Base-by-base conservation (phyloP, 2,329 filamentous ascomycete genomes). In the Neofusicoccum kwambonambiense region DNA sequence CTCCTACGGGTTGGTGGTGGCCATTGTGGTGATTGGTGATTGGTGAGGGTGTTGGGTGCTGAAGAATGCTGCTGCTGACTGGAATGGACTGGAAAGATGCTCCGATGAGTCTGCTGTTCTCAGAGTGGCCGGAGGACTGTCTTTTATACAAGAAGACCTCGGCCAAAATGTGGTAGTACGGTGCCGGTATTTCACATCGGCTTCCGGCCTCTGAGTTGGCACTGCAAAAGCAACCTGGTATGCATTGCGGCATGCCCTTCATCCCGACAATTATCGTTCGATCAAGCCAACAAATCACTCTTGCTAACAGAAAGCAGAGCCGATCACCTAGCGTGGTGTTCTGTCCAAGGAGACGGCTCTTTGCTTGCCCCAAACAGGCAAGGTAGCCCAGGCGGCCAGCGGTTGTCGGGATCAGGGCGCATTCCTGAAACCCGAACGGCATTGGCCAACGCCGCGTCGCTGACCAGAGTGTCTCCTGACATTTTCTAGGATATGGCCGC, bases 381-480 rank as follows among this genome's bases (percentile, higher is more conserved):
- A 22, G n/a, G 56, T 9, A 44, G 42, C 17, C 56, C 56, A 60
- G 44, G 42, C 42, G 22, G 42, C n/a, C 31, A 31, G 37, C 52
- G 39, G 52, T 22, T 44, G 39, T 42, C 52, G 52, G 56, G 27
- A 60, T 34, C 31, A 60, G 41, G 56, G 27, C 42, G 31, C 56
- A 60, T 60, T 47, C 56, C 56, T 60, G 42, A 60, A 60, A 60
- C 56, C 44, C 39, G 12, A n/a, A 47, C 15, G 31, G 27, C 56
- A 60, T 47, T 60, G 56, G 56, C 9, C 56, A 22, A 47, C 27
- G 37, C 56, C n/a, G 27, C 9, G 42, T n/a, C 11, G 27, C 56
- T 60, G 41, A 47, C 17, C 56, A 47, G 56, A 60, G 56, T 37
- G n/a, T 60, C 56, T 60, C 56, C 56, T 60, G 56, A 60, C 42